These are phyloP conservation scores for Ceraceosorus guamensis DNA, from an alignment of 1,284 basidiomycete species.

Conservation along the genomic window DNA sequence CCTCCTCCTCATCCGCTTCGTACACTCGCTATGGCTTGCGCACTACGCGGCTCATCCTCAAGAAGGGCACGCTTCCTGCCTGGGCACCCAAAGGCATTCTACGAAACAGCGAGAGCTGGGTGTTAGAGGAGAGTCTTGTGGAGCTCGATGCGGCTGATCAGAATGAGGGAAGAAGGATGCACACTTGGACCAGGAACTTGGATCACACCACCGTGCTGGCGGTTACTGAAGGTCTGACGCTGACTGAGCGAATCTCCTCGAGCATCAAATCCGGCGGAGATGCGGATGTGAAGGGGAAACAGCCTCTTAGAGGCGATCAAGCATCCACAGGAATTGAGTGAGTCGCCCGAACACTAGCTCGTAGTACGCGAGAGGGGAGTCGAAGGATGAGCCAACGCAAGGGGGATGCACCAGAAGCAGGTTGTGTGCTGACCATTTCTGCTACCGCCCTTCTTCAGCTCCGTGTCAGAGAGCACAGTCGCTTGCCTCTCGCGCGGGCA, in stretches of 20 bases:
- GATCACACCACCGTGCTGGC: slow-evolving; percentile 44
- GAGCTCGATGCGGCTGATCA: slow-evolving; percentile 25
- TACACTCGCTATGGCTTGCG: slow-evolving; percentile 63
- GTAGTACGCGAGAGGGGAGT: too few relatives aligned
- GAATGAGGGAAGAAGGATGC: slow-evolving; percentile 24
- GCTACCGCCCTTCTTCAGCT: too few relatives aligned
- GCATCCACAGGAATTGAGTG: too few relatives aligned
- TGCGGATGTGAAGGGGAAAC: neutral
- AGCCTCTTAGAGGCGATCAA: too few relatives aligned
- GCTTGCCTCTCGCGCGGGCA: slow-evolving; percentile 8
- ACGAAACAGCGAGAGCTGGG: slow-evolving; percentile 44
- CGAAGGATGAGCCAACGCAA: too few relatives aligned
- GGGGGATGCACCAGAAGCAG: too few relatives aligned
- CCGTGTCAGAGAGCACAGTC: too few relatives aligned
- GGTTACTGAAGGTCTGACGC: slow-evolving; percentile 37
- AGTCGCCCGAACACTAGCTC: too few relatives aligned
- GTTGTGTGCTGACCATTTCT: too few relatives aligned
- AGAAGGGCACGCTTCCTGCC: slow-evolving; percentile 76
- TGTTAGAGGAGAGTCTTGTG: slow-evolving; percentile 47
- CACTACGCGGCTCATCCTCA: slow-evolving; percentile 84
- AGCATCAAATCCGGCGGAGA: neutral
- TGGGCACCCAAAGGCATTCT: slow-evolving; percentile 81
- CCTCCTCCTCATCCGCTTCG: slow-evolving; percentile 39
- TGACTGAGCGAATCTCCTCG: slow-evolving; percentile 12
- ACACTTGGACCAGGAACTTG: slow-evolving; percentile 44